Evolutionary conservation across 352 stramenopile species (phyloP), one percentile per base, ranked within the genome.

Genomic region (Phytophthora kernoviae): DNA sequence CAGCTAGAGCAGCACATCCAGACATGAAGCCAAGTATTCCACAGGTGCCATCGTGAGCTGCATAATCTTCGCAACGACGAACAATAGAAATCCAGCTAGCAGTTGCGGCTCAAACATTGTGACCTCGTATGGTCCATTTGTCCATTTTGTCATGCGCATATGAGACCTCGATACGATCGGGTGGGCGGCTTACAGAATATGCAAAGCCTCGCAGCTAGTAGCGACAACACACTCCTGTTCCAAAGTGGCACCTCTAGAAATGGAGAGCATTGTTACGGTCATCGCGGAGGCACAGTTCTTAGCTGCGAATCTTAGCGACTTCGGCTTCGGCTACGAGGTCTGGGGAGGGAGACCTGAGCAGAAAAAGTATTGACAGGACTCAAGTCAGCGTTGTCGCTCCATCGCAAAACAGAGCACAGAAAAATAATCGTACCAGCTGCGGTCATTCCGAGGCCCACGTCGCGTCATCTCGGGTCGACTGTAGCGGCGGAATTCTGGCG

Each of bases 301-400:
- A 54, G 21, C 17, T 30, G 32, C 32, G 15, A 22, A 54, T 6
- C 45, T 64, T 68, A 74, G 48, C 65, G 60, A 40, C 61, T 70
- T 5, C 66, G 66, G 49, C 65, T 73, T n/a, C 65, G 65, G 40
- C 51, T 71, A 41, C 66, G 59, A 59, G 62, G 56, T 12, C 62
- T 45, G 15, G 58, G 46, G 18, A 27, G 26, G 65, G 65, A 6
- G 66, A 75, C 66, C 66, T 75, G 32, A 18, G 36, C 32, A 30
- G 12, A 44, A 33, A 18, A 56, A 20, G 6, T 30, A 30, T 30
- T 30, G 6, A 30, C 24, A 30, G 24, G 24, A 30, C 6, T 6
- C 24, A 30, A 30, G 24, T 30, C 24, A 30, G 24, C 6, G 24
- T 30, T 30, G 24, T 30, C 3, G 6, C 24, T 30, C 24, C 45